Evolutionary conservation across 371 early-diverging fungal genomes (phyloP), one percentile per base, ranked within the genome.

Genomic region (Funneliformis caledonium): DNA sequence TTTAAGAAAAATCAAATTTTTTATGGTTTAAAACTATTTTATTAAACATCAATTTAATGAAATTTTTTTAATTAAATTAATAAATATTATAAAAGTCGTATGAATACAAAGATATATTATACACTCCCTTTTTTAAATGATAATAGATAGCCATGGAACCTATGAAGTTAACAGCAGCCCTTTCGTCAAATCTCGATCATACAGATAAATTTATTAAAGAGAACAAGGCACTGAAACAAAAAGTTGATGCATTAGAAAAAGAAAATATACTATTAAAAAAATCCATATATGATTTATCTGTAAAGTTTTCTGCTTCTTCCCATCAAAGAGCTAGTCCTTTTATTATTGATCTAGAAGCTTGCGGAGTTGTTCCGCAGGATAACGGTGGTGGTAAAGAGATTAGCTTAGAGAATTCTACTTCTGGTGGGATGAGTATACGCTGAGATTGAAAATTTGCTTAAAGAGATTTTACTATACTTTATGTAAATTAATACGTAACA

Each of bases 241-340:
- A 92, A 82, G 92, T 94, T 11, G 95, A 94, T 81, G 81, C 89
- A 8, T 85, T 96, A 42, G 95, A 95, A 80, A 93, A 93, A 81
- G 96, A 96, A 83, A 96, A 95, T 85, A 88, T 85, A 60, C 91
- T 92, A 1, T 85, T 96, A 47, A 96, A 96, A 72, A 95, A 96
- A 84, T 92, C 92, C 48, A 91, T 96, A 50, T 96, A 91, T 81
- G 95, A 96, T 72, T 88, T 96, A 60, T 94, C 95, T 14, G 90
- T 90, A 37, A 87, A 92, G 52, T 95, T 93, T 86, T 92, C 92
- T 22, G 86, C 90, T 83, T 72, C 68, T 26, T 83, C 88, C 78
- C 81, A 90, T 81, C 85, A 88, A 50, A 88, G 89, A 85, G 84
- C 86, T 4, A 85, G 88, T 0, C 87, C 87, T 4, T 88, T 87